phyloP scores from a whole-genome alignment of 208 protist species.

The Trichomonas vaginalis region DNA sequence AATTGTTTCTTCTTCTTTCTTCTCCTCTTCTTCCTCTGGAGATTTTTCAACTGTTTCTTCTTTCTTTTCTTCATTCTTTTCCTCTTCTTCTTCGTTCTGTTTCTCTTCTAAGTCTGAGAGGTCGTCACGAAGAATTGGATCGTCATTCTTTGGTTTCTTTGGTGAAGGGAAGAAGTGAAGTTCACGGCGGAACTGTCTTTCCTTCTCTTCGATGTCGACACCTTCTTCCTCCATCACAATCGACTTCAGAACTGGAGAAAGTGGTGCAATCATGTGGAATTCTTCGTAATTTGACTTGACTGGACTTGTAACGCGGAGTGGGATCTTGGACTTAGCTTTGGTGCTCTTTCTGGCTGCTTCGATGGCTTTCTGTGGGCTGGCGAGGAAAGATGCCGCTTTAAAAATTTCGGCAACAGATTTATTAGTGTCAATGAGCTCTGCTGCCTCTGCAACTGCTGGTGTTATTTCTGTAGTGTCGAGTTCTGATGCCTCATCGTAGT shows the following conservation, averaged over 20 bases:
- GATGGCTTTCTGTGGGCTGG: neutral
- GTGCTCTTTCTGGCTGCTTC: neutral
- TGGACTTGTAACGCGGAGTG: neutral
- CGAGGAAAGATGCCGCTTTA: neutral
- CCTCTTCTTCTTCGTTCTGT: neutral
- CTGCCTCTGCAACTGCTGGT: neutral
- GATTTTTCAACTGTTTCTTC: neutral
- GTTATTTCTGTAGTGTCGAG: neutral
- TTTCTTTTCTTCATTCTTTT: neutral
- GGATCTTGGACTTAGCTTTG: neutral
- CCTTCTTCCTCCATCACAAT: neutral
- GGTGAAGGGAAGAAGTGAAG: neutral
- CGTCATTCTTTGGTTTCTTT: neutral
- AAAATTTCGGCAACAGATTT: neutral
- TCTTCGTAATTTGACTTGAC: neutral
- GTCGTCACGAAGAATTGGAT: neutral
- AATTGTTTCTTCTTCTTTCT: too few relatives aligned
- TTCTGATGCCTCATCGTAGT: neutral
- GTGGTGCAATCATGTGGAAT: neutral
- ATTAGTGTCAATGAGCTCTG: neutral
- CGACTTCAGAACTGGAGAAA: neutral
- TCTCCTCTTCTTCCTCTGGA: too few relatives aligned
- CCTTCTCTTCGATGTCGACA: neutral
- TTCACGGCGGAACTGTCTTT: neutral
- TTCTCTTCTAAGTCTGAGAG: neutral